phyloP scores from a whole-genome alignment of 495 filamentous ascomycete genomes.

The Astrothelium macrocarpum region DNA sequence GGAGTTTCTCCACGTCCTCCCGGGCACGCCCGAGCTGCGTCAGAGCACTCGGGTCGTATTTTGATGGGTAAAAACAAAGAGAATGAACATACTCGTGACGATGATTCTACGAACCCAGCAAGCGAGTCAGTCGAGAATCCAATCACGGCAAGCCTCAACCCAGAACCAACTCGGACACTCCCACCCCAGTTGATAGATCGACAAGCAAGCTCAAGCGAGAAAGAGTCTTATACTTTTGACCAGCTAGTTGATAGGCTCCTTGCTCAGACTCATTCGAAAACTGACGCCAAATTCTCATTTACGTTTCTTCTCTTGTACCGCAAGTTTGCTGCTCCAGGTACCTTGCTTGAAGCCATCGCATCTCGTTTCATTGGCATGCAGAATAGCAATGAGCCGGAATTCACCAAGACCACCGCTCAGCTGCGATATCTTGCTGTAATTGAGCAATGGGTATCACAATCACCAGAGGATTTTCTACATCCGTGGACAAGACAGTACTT shows the following conservation, averaged over 20 bases:
- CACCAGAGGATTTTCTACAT: conserved; percentile 86
- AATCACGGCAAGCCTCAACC: conserved; percentile 4
- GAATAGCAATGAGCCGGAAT: conserved; percentile 43
- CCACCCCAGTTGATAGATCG: neutral
- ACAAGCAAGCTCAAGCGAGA: neutral
- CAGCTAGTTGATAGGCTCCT: conserved; percentile 83
- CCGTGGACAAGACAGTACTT: conserved; percentile 62
- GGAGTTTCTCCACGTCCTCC: conserved; percentile 24
- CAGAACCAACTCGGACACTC: conserved; percentile 25
- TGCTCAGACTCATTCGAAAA: conserved; percentile 68
- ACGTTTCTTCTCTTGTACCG: conserved; percentile 92
- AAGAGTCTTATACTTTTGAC: conserved; percentile 50
- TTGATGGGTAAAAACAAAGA: conserved; percentile 3
- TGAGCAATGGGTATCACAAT: conserved; percentile 78
- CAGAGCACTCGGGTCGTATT: conserved; percentile 27
- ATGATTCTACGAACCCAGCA: neutral
- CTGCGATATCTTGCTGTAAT: conserved; percentile 73
- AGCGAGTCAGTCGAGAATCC: neutral
- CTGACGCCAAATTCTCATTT: conserved; percentile 72
- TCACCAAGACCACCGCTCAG: conserved; percentile 68
- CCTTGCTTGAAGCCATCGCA: conserved; percentile 64
- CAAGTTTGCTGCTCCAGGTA: conserved; percentile 75
- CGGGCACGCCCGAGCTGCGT: conserved; percentile 31
- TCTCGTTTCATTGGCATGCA: conserved; percentile 56
- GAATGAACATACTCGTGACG: neutral